phyloP scores from a whole-genome alignment of 164 flowering plant species.

The Tetrastigma voinierianum region DNA sequence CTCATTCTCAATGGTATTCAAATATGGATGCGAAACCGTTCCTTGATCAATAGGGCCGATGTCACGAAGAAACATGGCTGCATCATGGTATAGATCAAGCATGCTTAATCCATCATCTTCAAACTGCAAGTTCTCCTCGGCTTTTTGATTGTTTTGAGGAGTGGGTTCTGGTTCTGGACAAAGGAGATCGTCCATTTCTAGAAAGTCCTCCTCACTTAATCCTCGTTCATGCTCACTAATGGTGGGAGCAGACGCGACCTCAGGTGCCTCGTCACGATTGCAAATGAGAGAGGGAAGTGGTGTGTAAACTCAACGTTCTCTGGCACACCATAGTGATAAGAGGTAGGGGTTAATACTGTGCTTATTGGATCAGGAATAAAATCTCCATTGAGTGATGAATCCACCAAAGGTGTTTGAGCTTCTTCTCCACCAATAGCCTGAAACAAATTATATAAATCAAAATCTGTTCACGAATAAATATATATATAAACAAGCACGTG shows the following conservation, averaged over 20 bases:
- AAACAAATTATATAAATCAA: constrained; percentile 7
- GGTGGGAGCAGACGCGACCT: constrained; percentile 40
- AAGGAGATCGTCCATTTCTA: constrained; percentile 78
- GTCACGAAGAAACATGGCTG: constrained; percentile 44
- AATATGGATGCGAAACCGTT: not conserved
- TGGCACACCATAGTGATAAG: constrained; percentile 20
- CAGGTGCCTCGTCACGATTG: constrained; percentile 34
- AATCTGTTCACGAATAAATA: not conserved
- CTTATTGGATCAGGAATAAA: constrained; percentile 20
- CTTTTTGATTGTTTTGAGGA: constrained; percentile 4
- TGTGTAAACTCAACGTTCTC: constrained; percentile 28
- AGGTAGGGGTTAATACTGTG: constrained; percentile 8
- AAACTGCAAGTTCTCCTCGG: constrained; percentile 18
- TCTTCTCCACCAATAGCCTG: constrained; percentile 42
- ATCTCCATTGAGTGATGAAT: constrained; percentile 22
- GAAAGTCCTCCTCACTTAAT: constrained; percentile 49
- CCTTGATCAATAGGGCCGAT: constrained; percentile 30
- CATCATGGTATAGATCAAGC: constrained; percentile 61
- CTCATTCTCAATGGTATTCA: constrained; percentile 15
- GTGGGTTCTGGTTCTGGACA: constrained; percentile 43
- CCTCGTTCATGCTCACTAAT: constrained; percentile 10
- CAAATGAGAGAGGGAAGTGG: constrained; percentile 23
- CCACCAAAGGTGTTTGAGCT: constrained; percentile 29
- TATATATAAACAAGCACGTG: no score
- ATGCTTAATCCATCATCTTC: constrained; percentile 45